Evolutionary conservation across 495 filamentous ascomycete genomes (phyloP), one percentile per base, ranked within the genome.

Genomic region (Penicillium subrubescens): DNA sequence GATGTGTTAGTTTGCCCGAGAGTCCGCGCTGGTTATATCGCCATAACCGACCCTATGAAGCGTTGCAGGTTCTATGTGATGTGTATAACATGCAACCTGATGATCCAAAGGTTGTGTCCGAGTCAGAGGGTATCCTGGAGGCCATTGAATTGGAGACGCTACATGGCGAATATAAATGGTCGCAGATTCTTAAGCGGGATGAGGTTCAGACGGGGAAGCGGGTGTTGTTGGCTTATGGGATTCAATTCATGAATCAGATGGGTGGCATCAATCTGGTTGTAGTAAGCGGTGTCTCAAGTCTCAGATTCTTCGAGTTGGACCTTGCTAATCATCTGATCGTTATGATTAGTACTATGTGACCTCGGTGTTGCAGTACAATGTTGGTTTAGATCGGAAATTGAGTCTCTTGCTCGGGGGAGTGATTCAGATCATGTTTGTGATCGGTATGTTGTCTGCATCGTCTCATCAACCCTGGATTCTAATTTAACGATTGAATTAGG

Each of bases 151-250:
- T 39, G 7, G 37, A 39, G 37, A 39, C 37, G 1, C 37, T 39
- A 2, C 37, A 39, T 39, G 37, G 37, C 17, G 37, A 39, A 39
- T 39, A 83, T 60, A 81, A 54, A 76, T 86, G 23, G 61, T 78
- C 25, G 73, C 77, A 23, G 82, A 82, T 61, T 73, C 77, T 17
- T 63, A 71, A 10, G 82, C 11, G 37, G 5, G 37, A 39, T 15
- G 37, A 39, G 37, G 37, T 39, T 39, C 37, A 39, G 37, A 39
- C 37, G 37, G 37, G 37, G 37, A 39, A 39, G 37, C 37, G 78
- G 19, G 84, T 87, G n/a, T 68, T 80, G 23, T 66, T 69, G 21
- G 79, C 81, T 15, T 39, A 77, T 85, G 41, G 73, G 76, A 39
- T 63, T 82, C 15, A 82, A 87, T 58, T 69, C 67, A 12, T 73